Conservation (phyloP, 2,329 filamentous ascomycete species). For the Cordyceps pruinosa region DNA sequence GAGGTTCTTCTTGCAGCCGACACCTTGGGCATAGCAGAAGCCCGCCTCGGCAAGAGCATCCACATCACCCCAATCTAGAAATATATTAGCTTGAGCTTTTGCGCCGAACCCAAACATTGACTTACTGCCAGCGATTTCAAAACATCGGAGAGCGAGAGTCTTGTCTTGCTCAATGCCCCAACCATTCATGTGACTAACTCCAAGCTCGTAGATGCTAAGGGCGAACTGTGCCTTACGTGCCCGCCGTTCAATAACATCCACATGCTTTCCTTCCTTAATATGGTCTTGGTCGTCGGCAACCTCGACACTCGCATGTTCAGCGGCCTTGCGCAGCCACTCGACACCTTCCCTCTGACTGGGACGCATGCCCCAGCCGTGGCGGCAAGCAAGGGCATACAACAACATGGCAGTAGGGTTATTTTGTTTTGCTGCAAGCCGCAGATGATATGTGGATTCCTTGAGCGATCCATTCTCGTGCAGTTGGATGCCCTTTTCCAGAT, state of each 20-base stretch:
- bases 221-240: constrained; percentile 89
- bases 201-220: constrained; percentile 90
- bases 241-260: constrained; percentile 65
- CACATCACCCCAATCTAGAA: constrained; percentile 77
- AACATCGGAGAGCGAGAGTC: constrained; percentile 77
- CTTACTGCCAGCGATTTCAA: constrained; percentile 86
- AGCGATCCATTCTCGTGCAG: constrained; percentile 82
- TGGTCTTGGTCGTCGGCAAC: constrained; percentile 74
- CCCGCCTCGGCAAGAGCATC: constrained; percentile 92
- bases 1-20: constrained; percentile 92
- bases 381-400: constrained; percentile 86
- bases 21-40: constrained; percentile 89
- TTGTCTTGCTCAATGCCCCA: constrained; percentile 97
- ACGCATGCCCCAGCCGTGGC: constrained; percentile 97
- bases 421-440: constrained; percentile 79
- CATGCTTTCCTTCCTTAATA: constrained; percentile 53
- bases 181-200: constrained; percentile 94
- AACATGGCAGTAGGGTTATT: constrained; percentile 92
- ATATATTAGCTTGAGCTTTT: constrained; percentile 19
- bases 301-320: constrained; percentile 74
- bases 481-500: constrained; percentile 82
- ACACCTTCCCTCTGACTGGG: constrained; percentile 86
- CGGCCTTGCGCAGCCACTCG: constrained; percentile 84
- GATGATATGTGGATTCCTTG: constrained; percentile 92
- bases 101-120: constrained; percentile 16